Evolutionary conservation across 192 early-diverging fungal species (phyloP).

Genomic region (Geosiphon pyriformis): DNA sequence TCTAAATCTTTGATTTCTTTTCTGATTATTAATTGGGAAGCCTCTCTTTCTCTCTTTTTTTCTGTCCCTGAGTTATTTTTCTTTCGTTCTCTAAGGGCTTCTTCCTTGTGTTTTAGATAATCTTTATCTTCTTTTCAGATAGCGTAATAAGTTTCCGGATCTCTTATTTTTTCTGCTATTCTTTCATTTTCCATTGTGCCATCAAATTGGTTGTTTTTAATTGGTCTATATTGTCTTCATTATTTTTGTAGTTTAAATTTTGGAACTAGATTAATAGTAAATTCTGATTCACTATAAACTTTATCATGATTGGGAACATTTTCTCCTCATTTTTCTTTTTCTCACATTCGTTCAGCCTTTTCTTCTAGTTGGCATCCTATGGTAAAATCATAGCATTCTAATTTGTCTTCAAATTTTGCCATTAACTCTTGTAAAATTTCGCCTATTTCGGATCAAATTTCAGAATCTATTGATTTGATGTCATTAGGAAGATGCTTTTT

Average conservation of each 20-base stretch:
- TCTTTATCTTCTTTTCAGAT: too few species aligned
- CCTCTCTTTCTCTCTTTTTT: too few species aligned
- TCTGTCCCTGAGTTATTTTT: too few species aligned
- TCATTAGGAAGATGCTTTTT: constrained; percentile 1
- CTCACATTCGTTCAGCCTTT: not conserved
- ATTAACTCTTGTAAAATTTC: constrained; percentile 8
- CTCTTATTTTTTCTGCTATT: not conserved
- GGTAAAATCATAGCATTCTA: not conserved
- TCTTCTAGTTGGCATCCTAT: constrained; percentile 3
- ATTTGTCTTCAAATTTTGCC: constrained; percentile 8
- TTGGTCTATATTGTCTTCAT: constrained; percentile 14
- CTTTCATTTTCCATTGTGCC: constrained; percentile 20
- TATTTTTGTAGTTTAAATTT: not conserved
- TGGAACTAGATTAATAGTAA: not conserved
- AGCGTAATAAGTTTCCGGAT: too few species aligned
- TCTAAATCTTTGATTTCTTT: too few species aligned
- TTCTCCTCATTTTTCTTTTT: not conserved
- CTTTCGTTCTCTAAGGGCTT: too few species aligned
- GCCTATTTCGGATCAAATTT: constrained; percentile 1
- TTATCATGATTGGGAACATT: constrained; percentile 1
- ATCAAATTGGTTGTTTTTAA: constrained; percentile 24
- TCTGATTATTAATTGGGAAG: too few species aligned
- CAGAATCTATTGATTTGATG: too few species aligned
- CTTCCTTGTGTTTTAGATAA: too few species aligned
- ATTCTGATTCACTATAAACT: constrained; percentile 1